phyloP scores from a whole-genome alignment of 177 flowering plant genomes.

The Tripterygium wilfordii region DNA sequence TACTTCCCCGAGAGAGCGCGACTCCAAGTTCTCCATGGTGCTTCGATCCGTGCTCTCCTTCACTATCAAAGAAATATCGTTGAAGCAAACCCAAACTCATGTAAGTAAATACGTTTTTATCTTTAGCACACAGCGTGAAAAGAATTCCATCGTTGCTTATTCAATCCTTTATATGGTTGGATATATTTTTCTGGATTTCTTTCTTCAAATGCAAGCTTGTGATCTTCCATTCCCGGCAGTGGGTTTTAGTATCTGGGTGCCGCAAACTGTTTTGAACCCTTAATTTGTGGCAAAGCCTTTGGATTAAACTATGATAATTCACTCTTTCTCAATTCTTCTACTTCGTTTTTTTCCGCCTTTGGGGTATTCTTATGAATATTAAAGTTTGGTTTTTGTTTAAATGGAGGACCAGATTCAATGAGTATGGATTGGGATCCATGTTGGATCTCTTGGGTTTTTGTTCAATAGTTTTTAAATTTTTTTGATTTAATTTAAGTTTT shows the following conservation, averaged over 20 bases:
- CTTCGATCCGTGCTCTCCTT: constrained; percentile 18
- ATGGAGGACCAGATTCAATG: constrained; percentile 51
- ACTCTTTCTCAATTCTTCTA: constrained; percentile 2
- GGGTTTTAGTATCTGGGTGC: constrained; percentile 16
- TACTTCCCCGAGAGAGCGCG: constrained; percentile 13
- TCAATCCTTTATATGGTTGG: too few species aligned
- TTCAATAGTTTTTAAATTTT: too few species aligned
- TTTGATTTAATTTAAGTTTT: constrained; percentile 7
- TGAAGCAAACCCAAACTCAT: constrained; percentile 13
- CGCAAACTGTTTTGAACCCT: constrained; percentile 3
- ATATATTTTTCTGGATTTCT: constrained; percentile 2
- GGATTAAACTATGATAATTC: constrained; percentile 3
- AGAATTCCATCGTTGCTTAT: too few species aligned
- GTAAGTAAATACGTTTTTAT: constrained; percentile 15
- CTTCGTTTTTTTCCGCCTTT: constrained; percentile 2
- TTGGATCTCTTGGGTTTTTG: constrained; percentile 32
- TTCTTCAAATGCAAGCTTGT: constrained; percentile 8
- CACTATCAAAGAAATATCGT: constrained; percentile 14
- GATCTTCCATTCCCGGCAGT: constrained; percentile 11
- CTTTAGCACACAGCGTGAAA: too few species aligned
- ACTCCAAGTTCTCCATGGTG: constrained; percentile 14
- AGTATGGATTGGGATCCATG: constrained; percentile 69
- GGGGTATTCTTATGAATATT: constrained; percentile 4
- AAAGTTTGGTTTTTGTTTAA: constrained; percentile 5
- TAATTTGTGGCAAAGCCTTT: background rate